Conservation (phyloP, 495 filamentous ascomycete genomes). For the Cladorrhinum samala region DNA sequence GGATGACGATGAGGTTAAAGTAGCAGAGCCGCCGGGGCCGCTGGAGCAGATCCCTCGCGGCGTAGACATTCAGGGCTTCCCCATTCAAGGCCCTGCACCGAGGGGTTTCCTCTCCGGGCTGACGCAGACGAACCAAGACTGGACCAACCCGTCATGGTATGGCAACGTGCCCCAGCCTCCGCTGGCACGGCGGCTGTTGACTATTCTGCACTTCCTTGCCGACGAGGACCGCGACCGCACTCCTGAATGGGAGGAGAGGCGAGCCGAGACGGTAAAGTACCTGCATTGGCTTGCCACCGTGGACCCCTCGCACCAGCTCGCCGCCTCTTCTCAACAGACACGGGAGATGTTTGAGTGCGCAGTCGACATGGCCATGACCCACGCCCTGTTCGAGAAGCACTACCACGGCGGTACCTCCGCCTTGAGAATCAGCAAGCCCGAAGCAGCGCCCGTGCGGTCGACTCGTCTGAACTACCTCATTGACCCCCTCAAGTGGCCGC, state of each 20-base stretch:
- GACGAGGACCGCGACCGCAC: slow-evolving; percentile 29
- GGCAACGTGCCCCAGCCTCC: slow-evolving; percentile 17
- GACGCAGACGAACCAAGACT: slow-evolving; percentile 9
- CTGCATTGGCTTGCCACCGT: slow-evolving; percentile 21
- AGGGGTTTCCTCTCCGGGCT: neutral
- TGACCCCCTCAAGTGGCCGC: slow-evolving; percentile 11
- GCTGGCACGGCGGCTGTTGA: slow-evolving; percentile 19
- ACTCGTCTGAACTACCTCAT: slow-evolving; percentile 20
- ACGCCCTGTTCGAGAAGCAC: slow-evolving; percentile 23
- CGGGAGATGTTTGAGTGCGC: slow-evolving; percentile 19
- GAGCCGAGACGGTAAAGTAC: slow-evolving; percentile 18
- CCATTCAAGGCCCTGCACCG: neutral
- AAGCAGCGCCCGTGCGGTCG: slow-evolving; percentile 7
- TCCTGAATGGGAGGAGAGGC: slow-evolving; percentile 18
- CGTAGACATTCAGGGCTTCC: neutral
- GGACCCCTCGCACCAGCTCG: slow-evolving; percentile 14
- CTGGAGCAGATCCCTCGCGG: too few species aligned
- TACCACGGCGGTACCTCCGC: slow-evolving; percentile 14
- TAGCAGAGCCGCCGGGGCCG: too few species aligned
- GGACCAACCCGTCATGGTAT: slow-evolving; percentile 17
- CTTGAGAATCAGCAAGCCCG: slow-evolving; percentile 4
- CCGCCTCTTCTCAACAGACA: slow-evolving; percentile 10
- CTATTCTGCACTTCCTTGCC: slow-evolving; percentile 24
- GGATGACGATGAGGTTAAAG: too few species aligned
- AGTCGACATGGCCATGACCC: slow-evolving; percentile 17